Evolutionary conservation across 2,329 filamentous ascomycete species (phyloP).

Genomic region (Fusarium tanahbumbuense): DNA sequence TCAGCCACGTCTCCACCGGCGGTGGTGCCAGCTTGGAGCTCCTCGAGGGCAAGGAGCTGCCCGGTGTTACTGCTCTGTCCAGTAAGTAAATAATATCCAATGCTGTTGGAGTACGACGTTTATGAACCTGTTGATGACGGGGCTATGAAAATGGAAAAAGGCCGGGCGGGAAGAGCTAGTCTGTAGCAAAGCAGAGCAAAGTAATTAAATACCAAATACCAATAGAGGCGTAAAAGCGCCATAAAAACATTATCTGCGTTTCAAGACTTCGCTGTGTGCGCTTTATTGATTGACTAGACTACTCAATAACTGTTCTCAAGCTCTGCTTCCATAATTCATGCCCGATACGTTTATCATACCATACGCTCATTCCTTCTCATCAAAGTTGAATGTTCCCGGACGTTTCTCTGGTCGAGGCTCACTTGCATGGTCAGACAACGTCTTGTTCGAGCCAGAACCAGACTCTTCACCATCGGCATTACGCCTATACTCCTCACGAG

Average conservation of each 20-base stretch:
- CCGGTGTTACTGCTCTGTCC: constrained; percentile 92
- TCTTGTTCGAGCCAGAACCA: fast-evolving
- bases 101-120: constrained; percentile 34
- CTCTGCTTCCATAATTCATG: background rate
- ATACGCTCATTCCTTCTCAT: background rate
- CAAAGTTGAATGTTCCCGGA: background rate
- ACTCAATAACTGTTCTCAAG: background rate
- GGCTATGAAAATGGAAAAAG: constrained; percentile 49
- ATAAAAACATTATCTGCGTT: constrained; percentile 1
- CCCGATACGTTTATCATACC: background rate
- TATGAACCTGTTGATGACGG: constrained; percentile 47
- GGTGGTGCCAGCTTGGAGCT: constrained; percentile 96
- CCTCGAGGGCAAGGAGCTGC: constrained; percentile 97
- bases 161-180: constrained; percentile 51
- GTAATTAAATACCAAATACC: constrained; percentile 42
- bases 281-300: constrained; percentile 18
- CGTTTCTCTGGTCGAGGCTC: background rate
- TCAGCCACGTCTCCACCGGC: constrained; percentile 97
- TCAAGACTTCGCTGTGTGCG: background rate
- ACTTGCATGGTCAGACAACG: background rate
- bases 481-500: fast-evolving
- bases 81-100: constrained; percentile 66
- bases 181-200: constrained; percentile 48
- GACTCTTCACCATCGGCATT: fast-evolving
- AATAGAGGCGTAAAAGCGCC: constrained; percentile 31